phyloP scores from a whole-genome alignment of 805 yeast genomes.

The Saturnispora serradocipensis region DNA sequence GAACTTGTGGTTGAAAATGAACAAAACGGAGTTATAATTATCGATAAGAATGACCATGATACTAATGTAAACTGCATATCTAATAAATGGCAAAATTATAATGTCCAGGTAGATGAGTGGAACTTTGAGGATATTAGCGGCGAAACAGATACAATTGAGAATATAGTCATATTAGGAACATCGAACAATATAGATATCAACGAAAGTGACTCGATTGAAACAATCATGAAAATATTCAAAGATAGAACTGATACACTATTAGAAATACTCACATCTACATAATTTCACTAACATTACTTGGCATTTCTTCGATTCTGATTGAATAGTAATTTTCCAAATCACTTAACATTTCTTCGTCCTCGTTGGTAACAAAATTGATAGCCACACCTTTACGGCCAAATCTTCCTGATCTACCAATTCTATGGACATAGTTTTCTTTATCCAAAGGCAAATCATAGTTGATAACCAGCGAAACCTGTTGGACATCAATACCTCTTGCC shows the following conservation, averaged over 20 bases:
- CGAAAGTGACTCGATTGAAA: background rate
- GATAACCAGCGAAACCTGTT: slow-evolving; percentile 91
- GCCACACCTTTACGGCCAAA: slow-evolving; percentile 99
- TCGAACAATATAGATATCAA: background rate
- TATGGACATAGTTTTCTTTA: slow-evolving; percentile 91
- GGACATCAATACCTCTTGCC: slow-evolving; percentile 98
- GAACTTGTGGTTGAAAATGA: background rate
- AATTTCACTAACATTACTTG: slow-evolving; percentile 46
- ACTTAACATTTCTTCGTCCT: slow-evolving; percentile 64
- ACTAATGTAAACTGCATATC: slow-evolving; percentile 8
- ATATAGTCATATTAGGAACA: slow-evolving; percentile 6
- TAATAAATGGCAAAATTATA: slow-evolving; percentile 10
- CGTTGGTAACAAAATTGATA: slow-evolving; percentile 80
- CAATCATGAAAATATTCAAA: slow-evolving; percentile 4
- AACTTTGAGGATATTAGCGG: slow-evolving; percentile 9
- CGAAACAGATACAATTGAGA: background rate
- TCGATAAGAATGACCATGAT: background rate
- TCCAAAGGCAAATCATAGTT: slow-evolving; percentile 91
- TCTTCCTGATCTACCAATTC: slow-evolving; percentile 97
- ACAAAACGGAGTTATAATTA: slow-evolving; percentile 1
- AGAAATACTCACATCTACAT: slow-evolving; percentile 9
- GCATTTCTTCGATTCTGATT: slow-evolving; percentile 69
- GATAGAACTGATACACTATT: slow-evolving; percentile 3
- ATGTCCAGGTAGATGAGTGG: slow-evolving; percentile 6
- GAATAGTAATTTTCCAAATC: slow-evolving; percentile 70